Percentiles rank a stretch among this genome's conserved stretches.
phyloP scores from a whole-genome alignment of 345 rosid species.

The Pseudoturritis turrita region DNA sequence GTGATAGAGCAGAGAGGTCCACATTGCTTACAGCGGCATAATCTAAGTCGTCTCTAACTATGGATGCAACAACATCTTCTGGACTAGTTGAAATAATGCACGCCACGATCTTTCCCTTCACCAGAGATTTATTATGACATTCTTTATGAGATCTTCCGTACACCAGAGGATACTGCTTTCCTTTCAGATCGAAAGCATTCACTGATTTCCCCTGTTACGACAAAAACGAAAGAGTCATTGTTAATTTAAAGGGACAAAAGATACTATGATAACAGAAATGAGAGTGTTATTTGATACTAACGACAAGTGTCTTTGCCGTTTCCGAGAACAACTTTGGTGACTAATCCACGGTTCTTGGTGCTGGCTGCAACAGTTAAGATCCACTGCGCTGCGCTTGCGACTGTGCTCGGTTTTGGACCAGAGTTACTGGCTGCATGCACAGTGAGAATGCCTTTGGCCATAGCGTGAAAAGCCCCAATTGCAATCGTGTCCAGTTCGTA shows the following conservation, averaged over 20 bases:
- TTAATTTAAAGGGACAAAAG: background rate
- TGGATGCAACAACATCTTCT: conserved; percentile 18
- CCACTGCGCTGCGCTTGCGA: conserved; percentile 40
- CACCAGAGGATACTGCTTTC: conserved; percentile 29
- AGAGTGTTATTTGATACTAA: conserved; percentile 22
- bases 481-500: conserved; percentile 14
- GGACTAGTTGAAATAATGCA: background rate
- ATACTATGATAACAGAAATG: background rate
- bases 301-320: conserved; percentile 36
- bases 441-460: conserved; percentile 47
- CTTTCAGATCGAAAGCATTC: conserved; percentile 27
- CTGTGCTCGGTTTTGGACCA: background rate
- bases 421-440: conserved; percentile 38
- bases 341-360: conserved; percentile 35
- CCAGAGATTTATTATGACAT: background rate
- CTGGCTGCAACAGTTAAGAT: conserved; percentile 47
- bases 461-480: conserved; percentile 52
- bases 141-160: background rate
- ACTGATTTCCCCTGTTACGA: conserved; percentile 37
- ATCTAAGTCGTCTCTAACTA: background rate
- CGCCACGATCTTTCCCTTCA: conserved; percentile 33
- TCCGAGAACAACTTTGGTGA: conserved; percentile 37
- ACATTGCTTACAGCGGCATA: background rate
- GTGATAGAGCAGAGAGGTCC: background rate
- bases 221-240: background rate